Percentiles rank a stretch among this genome's conserved stretches.
These are phyloP conservation scores for Colletotrichum zoysiae DNA, from an alignment of 2,329 filamentous ascomycete species.

Conservation along the genomic window DNA sequence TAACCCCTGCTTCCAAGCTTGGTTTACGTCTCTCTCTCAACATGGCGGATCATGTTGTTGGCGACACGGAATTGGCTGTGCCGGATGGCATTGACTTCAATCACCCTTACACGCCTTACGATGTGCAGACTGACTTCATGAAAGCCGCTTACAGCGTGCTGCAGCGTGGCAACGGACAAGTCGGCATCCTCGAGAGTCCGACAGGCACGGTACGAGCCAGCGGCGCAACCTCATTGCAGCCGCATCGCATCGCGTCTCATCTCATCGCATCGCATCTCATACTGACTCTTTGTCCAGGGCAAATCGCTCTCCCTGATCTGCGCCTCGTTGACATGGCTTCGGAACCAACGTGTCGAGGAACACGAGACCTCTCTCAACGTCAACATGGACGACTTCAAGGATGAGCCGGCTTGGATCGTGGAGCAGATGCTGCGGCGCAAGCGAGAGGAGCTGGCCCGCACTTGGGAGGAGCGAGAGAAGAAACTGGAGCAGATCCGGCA, in stretches of 20 bases:
- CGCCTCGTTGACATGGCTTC: slow-evolving; percentile 90
- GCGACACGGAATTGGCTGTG: slow-evolving; percentile 43
- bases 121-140: slow-evolving; percentile 92
- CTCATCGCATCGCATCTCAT: neutral
- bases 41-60: slow-evolving; percentile 15
- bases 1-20: too few relatives aligned
- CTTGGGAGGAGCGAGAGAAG: slow-evolving; percentile 80
- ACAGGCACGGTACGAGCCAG: slow-evolving; percentile 74
- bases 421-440: slow-evolving; percentile 80
- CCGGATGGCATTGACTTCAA: slow-evolving; percentile 73
- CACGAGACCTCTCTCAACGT: slow-evolving; percentile 66
- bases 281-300: slow-evolving; percentile 62
- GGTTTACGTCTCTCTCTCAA: neutral
- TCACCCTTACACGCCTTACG: slow-evolving; percentile 89
- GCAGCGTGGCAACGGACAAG: slow-evolving; percentile 75
- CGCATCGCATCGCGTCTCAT: neutral
- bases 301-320: slow-evolving; percentile 95
- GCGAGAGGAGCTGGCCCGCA: slow-evolving; percentile 73
- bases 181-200: slow-evolving; percentile 93
- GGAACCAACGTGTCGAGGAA: slow-evolving; percentile 76
- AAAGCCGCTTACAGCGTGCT: slow-evolving; percentile 82
- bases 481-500: slow-evolving; percentile 75
- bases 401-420: slow-evolving; percentile 87
- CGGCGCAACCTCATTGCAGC: neutral
- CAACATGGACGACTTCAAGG: slow-evolving; percentile 62